Percentiles rank a stretch among this genome's conserved stretches.
Evolutionary conservation across 2,329 filamentous ascomycete genomes (phyloP).

Genomic region (Fusarium torulosum): DNA sequence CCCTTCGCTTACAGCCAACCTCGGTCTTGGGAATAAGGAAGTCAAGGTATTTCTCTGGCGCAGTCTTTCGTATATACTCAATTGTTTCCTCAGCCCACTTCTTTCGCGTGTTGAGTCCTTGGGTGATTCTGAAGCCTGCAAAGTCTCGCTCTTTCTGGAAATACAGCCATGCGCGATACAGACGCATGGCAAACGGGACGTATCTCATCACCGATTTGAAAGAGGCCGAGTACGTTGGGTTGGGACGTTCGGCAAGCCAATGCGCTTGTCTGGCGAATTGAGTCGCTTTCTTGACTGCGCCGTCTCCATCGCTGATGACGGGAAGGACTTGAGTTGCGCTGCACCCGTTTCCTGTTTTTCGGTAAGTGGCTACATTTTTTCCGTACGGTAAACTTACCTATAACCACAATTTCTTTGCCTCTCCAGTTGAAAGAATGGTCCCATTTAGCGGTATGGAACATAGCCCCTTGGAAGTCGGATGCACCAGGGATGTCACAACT

Average conservation of each 20-base stretch:
- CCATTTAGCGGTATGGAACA: constrained; percentile 48
- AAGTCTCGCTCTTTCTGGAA: constrained; percentile 43
- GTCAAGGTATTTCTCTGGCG: constrained; percentile 48
- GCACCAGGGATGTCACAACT: constrained; percentile 41
- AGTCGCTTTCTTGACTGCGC: constrained; percentile 54
- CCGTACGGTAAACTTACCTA: constrained; percentile 23
- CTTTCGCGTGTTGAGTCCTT: constrained; percentile 32
- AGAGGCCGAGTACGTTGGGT: constrained; percentile 37
- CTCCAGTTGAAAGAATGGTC: constrained; percentile 47
- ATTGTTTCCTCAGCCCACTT: constrained; percentile 30
- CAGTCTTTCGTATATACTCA: constrained; percentile 47
- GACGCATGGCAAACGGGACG: constrained; percentile 39
- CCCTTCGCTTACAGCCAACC: constrained; percentile 54
- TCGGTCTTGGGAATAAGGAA: constrained; percentile 51
- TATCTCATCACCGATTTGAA: constrained; percentile 47
- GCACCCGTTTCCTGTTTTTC: constrained; percentile 49
- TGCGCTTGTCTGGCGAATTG: constrained; percentile 66
- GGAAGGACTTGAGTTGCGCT: constrained; percentile 48
- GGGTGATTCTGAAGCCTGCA: constrained; percentile 36
- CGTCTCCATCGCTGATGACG: constrained; percentile 34
- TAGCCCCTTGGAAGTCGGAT: constrained; percentile 31
- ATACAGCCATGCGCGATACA: constrained; percentile 41
- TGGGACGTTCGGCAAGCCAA: constrained; percentile 54
- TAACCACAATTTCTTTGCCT: constrained; percentile 40
- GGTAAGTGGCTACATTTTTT: background rate